These are phyloP conservation scores for Ceratocystiopsis sp. DNA, from an alignment of 2,329 filamentous ascomycete species.

Conservation along the genomic window DNA sequence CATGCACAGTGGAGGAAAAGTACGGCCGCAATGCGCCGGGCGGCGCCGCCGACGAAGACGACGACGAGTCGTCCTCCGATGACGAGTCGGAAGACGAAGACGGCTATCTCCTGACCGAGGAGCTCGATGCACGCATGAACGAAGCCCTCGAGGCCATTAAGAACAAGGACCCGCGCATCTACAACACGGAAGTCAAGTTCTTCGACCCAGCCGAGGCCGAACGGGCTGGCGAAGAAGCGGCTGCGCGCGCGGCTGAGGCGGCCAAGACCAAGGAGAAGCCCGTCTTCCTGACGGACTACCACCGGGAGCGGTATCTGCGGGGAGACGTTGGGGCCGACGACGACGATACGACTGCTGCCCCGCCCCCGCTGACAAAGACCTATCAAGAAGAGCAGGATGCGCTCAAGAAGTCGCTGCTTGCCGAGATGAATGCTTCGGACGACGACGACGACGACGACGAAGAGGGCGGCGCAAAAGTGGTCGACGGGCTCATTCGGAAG, in stretches of 20 bases:
- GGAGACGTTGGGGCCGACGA: conserved; percentile 48
- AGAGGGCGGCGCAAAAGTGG: not conserved
- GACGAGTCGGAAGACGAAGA: conserved; percentile 83
- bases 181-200: conserved; percentile 66
- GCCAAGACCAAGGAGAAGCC: conserved; percentile 59
- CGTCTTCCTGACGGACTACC: conserved; percentile 76
- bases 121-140: conserved; percentile 72
- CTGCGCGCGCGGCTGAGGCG: conserved; percentile 16
- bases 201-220: conserved; percentile 47
- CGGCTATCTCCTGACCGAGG: conserved; percentile 69
- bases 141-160: conserved; percentile 77
- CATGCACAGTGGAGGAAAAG: conserved; percentile 66
- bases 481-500: conserved; percentile 47
- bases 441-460: conserved; percentile 42
- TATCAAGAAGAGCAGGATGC: conserved; percentile 81
- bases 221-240: conserved; percentile 12
- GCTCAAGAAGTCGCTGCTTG: conserved; percentile 59
- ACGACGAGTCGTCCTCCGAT: conserved; percentile 40
- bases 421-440: conserved; percentile 54
- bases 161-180: conserved; percentile 79
- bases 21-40: conserved; percentile 30
- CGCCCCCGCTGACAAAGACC: conserved; percentile 35
- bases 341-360: conserved; percentile 25
- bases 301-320: conserved; percentile 68
- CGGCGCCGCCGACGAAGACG: conserved; percentile 23